These are phyloP conservation scores for Ophiostoma montium DNA, from an alignment of 2,329 filamentous ascomycete genomes.

Conservation along the genomic window DNA sequence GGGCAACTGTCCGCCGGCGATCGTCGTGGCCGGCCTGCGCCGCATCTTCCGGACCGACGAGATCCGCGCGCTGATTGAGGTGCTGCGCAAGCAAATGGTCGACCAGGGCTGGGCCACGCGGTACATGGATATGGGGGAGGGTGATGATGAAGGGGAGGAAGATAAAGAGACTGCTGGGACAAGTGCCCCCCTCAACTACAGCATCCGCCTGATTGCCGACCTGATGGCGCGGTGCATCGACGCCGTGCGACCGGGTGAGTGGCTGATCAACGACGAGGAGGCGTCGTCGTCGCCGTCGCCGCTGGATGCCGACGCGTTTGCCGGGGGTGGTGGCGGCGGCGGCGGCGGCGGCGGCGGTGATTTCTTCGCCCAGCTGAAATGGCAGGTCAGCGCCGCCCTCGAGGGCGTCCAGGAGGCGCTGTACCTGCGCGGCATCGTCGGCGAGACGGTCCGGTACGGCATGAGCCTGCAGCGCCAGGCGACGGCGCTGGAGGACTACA, in stretches of 20 bases:
- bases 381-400: conserved; percentile 56
- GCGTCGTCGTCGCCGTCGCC: not conserved
- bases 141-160: conserved; percentile 19
- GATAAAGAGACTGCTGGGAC: conserved; percentile 16
- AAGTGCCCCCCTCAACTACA: conserved; percentile 45
- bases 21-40: conserved; percentile 50
- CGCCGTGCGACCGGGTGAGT: conserved; percentile 59
- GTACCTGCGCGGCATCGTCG: conserved; percentile 48
- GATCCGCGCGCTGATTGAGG: conserved; percentile 55
- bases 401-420: conserved; percentile 58
- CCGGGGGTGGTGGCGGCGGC: conserved; percentile 16
- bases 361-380: conserved; percentile 49
- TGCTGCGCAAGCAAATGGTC: conserved; percentile 59
- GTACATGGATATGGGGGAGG: conserved; percentile 47
- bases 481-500: conserved; percentile 57
- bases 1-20: conserved; percentile 45
- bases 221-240: conserved; percentile 62
- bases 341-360: conserved; percentile 27
- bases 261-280: conserved; percentile 50
- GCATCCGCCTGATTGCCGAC: conserved; percentile 56
- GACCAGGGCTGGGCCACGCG: conserved; percentile 63
- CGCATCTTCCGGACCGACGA: conserved; percentile 51
- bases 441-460: conserved; percentile 52
- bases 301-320: conserved; percentile 20
- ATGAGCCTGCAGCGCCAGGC: conserved; percentile 12